Conservation (phyloP, 176 grass and related monocot genomes). For the Lolium multiflorum region DNA sequence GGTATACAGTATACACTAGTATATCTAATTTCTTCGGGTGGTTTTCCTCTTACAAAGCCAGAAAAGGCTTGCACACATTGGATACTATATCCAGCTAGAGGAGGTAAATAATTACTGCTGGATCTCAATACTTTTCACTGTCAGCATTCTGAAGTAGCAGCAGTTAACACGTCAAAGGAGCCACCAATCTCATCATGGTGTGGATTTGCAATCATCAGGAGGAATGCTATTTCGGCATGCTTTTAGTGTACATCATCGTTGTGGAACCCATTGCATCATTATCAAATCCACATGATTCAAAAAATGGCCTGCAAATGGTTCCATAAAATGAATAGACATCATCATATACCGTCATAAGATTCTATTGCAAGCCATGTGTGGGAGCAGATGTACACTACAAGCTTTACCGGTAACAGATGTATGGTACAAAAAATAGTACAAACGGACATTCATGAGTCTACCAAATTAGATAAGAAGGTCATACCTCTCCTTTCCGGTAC, state of each 20-base stretch:
- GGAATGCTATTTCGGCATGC: slow-evolving; percentile 30
- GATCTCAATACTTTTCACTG: not conserved
- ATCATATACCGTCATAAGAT: not conserved
- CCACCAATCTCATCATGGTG: not conserved
- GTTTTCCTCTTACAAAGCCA: not conserved
- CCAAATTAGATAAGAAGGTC: not conserved
- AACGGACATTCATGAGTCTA: not conserved
- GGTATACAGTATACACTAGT: not conserved
- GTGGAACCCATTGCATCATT: slow-evolving; percentile 80
- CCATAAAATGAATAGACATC: slow-evolving; percentile 19
- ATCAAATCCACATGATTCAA: slow-evolving; percentile 81
- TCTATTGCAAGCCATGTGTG: not conserved
- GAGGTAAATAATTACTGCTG: not conserved
- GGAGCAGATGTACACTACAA: not conserved
- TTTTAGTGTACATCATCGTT: slow-evolving; percentile 95
- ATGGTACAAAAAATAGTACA: not conserved
- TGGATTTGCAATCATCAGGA: not conserved
- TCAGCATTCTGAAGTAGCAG: not conserved
- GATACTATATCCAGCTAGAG: not conserved
- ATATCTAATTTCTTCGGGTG: not conserved
- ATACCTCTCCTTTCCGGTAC: slow-evolving; percentile 90
- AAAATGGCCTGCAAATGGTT: slow-evolving; percentile 68
- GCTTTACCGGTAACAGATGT: slow-evolving; percentile 1
- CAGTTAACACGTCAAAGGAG: slow-evolving; percentile 17
- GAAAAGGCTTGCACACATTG: not conserved